These are phyloP conservation scores for Lathyrus aphaca DNA, from an alignment of 306 rosid species.

Conservation along the genomic window DNA sequence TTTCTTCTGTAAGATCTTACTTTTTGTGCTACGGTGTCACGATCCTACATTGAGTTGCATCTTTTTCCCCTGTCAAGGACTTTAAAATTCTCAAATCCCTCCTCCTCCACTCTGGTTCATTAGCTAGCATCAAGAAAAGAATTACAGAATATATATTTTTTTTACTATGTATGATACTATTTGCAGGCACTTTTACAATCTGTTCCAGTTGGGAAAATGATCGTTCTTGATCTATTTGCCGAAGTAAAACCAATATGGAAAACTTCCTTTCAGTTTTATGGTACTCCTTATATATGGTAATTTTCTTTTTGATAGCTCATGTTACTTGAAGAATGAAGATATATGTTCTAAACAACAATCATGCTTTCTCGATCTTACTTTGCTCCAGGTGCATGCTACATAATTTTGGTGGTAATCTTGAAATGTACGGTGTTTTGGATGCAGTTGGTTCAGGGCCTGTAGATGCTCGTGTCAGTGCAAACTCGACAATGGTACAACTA, in stretches of 20 bases:
- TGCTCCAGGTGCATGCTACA: slow-evolving; percentile 86
- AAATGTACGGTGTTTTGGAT: slow-evolving; percentile 91
- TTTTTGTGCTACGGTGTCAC: no score
- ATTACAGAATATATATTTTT: background rate
- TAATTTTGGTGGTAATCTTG: slow-evolving; percentile 96
- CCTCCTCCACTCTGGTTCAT: slow-evolving; percentile 4
- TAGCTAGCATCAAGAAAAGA: slow-evolving; percentile 12
- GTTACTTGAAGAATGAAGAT: slow-evolving; percentile 1
- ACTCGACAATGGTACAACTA: slow-evolving; percentile 83
- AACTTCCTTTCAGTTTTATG: slow-evolving; percentile 83
- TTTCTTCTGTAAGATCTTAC: no score
- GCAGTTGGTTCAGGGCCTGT: slow-evolving; percentile 82
- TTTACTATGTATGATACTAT: slow-evolving; percentile 31
- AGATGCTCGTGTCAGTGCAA: slow-evolving; percentile 79
- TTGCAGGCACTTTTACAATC: slow-evolving; percentile 93
- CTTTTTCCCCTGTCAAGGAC: no score
- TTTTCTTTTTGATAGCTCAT: slow-evolving; percentile 32
- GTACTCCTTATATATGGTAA: slow-evolving; percentile 95
- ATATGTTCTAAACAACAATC: slow-evolving; percentile 8
- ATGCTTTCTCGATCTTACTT: slow-evolving; percentile 30
- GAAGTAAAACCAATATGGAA: slow-evolving; percentile 94
- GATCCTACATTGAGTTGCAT: no score
- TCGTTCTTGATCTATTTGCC: slow-evolving; percentile 96
- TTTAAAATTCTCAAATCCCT: no score
- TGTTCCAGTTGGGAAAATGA: slow-evolving; percentile 89